A percentile compares a stretch with the other conserved stretches of the same genome.
Conservation (phyloP, 1,284 basidiomycete genomes). For the Athelia psychrophila region DNA sequence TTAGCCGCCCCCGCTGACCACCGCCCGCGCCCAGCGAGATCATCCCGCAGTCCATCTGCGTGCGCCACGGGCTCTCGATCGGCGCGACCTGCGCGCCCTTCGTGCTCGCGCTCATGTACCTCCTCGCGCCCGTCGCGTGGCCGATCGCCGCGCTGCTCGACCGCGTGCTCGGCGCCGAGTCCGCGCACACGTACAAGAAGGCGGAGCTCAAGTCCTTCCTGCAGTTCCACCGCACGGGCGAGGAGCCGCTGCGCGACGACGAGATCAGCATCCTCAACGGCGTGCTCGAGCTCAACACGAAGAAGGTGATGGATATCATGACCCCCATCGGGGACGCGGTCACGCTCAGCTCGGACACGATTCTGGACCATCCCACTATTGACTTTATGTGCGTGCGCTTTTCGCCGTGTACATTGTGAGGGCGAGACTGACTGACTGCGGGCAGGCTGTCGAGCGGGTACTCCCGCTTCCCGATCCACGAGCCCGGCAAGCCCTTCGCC, state of each 20-base stretch:
- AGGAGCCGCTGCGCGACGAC: slow-evolving; percentile 86
- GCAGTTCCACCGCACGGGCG: slow-evolving; percentile 84
- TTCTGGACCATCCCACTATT: slow-evolving; percentile 79
- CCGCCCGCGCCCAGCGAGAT: too few relatives aligned
- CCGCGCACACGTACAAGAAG: slow-evolving; percentile 84
- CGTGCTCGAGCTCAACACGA: slow-evolving; percentile 82
- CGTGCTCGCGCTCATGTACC: slow-evolving; percentile 78
- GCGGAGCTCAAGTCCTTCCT: slow-evolving; percentile 93
- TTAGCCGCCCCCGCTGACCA: too few relatives aligned
- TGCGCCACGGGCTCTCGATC: slow-evolving; percentile 80
- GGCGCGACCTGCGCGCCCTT: slow-evolving; percentile 87
- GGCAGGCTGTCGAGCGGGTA: slow-evolving; percentile 77
- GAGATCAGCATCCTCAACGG: slow-evolving; percentile 89
- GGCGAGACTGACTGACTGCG: slow-evolving; percentile 5
- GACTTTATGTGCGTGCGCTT: slow-evolving; percentile 58
- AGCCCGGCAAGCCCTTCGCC: slow-evolving; percentile 68
- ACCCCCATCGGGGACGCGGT: slow-evolving; percentile 85
- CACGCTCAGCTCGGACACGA: slow-evolving; percentile 71
- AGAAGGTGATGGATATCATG: slow-evolving; percentile 85
- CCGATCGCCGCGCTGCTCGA: slow-evolving; percentile 89
- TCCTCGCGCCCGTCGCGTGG: slow-evolving; percentile 83
- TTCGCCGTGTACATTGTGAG: slow-evolving; percentile 1
- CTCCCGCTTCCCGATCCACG: slow-evolving; percentile 91
- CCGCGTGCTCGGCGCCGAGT: slow-evolving; percentile 68
- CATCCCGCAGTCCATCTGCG: slow-evolving; percentile 87